Evolutionary conservation across 495 filamentous ascomycete species (phyloP).

Genomic region (Hypoxylon cercidicola): DNA sequence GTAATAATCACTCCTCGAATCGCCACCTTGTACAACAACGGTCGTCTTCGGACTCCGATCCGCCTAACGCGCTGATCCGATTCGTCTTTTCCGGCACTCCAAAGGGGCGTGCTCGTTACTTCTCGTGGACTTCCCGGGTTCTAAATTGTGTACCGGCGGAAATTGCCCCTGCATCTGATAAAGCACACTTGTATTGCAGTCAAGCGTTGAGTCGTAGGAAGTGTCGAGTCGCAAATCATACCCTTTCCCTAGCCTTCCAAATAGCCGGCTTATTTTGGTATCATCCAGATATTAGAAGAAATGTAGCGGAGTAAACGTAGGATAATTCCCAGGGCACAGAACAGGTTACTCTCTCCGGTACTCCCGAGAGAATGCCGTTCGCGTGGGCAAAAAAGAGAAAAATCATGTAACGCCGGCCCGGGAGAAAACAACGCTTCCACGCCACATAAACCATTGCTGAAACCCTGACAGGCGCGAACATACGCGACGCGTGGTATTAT

Average conservation of each 20-base stretch:
- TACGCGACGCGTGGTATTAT: conserved; percentile 16
- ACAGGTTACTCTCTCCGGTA: too few species aligned
- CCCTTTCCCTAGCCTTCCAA: neutral
- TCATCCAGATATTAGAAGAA: conserved; percentile 17
- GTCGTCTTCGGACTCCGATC: neutral
- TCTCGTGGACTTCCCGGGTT: neutral
- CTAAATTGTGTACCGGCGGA: neutral
- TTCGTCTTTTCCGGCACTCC: neutral
- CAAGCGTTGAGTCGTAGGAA: neutral
- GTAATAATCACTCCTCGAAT: neutral
- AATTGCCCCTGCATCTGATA: neutral
- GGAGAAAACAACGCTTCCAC: conserved; percentile 26
- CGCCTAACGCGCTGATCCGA: neutral
- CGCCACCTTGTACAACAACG: too few species aligned
- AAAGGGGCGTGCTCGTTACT: neutral
- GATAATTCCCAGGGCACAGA: neutral
- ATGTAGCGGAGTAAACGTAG: too few species aligned
- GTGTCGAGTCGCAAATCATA: conserved; percentile 1
- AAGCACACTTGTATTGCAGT: neutral
- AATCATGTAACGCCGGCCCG: conserved; percentile 5
- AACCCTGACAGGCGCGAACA: conserved; percentile 28
- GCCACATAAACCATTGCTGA: conserved; percentile 16
- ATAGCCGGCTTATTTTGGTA: neutral
- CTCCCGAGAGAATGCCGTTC: too few species aligned
- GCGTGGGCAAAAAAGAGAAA: too few species aligned